Evolutionary conservation across 345 rosid species (phyloP), one percentile per base, ranked within the genome.

Genomic region (Crucihimalaya himalaica): DNA sequence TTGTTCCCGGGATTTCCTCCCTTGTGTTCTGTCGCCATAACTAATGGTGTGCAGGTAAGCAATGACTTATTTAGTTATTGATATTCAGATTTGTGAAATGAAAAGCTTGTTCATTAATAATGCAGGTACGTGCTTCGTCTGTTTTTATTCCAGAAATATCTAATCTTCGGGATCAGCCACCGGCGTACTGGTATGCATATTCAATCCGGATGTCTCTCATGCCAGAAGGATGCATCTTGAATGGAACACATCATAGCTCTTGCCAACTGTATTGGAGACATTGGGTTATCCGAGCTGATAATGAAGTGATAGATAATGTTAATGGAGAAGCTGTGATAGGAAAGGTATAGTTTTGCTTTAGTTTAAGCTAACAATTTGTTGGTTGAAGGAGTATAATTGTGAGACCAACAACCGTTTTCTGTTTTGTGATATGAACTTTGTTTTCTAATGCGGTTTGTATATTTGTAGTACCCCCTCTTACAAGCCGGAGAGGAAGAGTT

Each of bases 161-260:
- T 68, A 68, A 79, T 50, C 84, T 83, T 57, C 59, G 76, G 34
- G 16, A 58, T 60, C 70, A 70, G 6, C 28, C 75, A 23, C 81
- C 73, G 0, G 72, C 59, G 35, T 88, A 81, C 66, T 50, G 42
- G 54, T 92, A 84, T 79, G 82, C 94, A 34, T 92, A 92, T 79
- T 88, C 94, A 68, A 83, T 95, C 60, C 97, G 94, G 50, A 81
- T 95, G 89, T 88, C 97, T 46, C 94, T 95, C 13, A 16, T 78
- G 12, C 89, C 92, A 0, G 94, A 86, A 73, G 89, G 98, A 63
- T 95, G 94, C 73, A 29, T 79, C 64, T 42, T 85, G 51, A 81
- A 84, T 72, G 93, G 89, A 45, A 74, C 54, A 75, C 64, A 63
- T 70, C 90, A 85, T 63, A 55, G 71, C 83, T 88, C 89, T 39